phyloP scores from a whole-genome alignment of 345 rosid species.

The Erucastrum elatum region DNA sequence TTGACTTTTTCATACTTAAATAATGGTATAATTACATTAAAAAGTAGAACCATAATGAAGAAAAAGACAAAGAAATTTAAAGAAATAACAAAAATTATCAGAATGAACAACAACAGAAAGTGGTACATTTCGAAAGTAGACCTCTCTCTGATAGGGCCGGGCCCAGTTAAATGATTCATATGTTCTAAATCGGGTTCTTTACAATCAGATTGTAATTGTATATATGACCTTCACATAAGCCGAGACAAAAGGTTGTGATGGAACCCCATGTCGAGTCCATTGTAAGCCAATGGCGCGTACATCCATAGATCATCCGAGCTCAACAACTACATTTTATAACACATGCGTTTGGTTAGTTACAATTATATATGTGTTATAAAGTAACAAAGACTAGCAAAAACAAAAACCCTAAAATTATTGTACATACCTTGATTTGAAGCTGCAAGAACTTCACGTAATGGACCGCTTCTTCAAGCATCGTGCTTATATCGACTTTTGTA shows the following conservation, averaged over 20 bases:
- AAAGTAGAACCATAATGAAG: slow-evolving; percentile 20
- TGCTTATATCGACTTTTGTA: slow-evolving; percentile 36
- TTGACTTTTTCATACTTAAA: slow-evolving; percentile 26
- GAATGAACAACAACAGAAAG: slow-evolving; percentile 1
- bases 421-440: slow-evolving; percentile 50
- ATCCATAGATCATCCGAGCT: slow-evolving; percentile 98
- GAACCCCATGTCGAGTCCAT: slow-evolving; percentile 77
- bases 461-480: not conserved
- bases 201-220: not conserved
- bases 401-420: not conserved
- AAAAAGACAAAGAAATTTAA: slow-evolving; percentile 13
- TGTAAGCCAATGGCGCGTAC: slow-evolving; percentile 94
- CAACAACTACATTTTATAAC: slow-evolving; percentile 55
- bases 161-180: slow-evolving; percentile 10
- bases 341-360: not conserved
- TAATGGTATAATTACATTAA: not conserved
- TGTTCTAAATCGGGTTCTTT: slow-evolving; percentile 24
- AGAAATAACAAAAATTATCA: not conserved
- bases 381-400: not conserved
- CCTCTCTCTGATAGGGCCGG: slow-evolving; percentile 19
- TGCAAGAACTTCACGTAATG: slow-evolving; percentile 1
- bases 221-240: slow-evolving; percentile 28
- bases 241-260: slow-evolving; percentile 58
- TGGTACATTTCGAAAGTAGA: slow-evolving; percentile 20
- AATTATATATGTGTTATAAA: not conserved